Percentiles rank a stretch among this genome's conserved stretches.
Conservation (phyloP, 1,139 yeast genomes). For the Arxiozyma slooffiae region DNA sequence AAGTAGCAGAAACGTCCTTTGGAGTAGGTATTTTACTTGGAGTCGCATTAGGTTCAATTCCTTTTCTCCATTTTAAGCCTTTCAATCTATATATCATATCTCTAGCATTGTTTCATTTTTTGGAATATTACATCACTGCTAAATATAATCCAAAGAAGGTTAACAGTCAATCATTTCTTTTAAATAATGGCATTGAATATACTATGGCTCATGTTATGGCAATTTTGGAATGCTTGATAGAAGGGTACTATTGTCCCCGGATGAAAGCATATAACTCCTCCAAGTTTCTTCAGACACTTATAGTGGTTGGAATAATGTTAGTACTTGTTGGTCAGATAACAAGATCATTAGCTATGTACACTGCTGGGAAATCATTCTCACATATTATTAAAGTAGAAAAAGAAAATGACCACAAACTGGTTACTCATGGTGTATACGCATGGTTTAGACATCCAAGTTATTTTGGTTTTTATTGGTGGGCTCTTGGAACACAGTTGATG, state of each 20-base stretch:
- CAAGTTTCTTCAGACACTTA: conserved; percentile 11
- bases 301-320: conserved; percentile 39
- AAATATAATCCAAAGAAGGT: conserved; percentile 56
- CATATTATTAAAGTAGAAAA: conserved; percentile 59
- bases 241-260: conserved; percentile 33
- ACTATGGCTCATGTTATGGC: conserved; percentile 53
- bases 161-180: conserved; percentile 64
- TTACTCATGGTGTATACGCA: conserved; percentile 64
- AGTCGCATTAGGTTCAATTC: conserved; percentile 27
- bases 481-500: conserved; percentile 69
- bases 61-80: conserved; percentile 29
- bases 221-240: conserved; percentile 39
- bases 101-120: conserved; percentile 58
- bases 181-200: conserved; percentile 61
- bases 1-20: conserved; percentile 35
- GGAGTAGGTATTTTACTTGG: conserved; percentile 37
- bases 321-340: conserved; percentile 52
- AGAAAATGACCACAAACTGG: conserved; percentile 48
- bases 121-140: conserved; percentile 76
- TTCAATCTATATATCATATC: conserved; percentile 43
- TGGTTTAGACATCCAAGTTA: conserved; percentile 79
- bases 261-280: conserved; percentile 16
- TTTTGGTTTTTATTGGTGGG: conserved; percentile 90
- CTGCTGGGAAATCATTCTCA: conserved; percentile 81
- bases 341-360: conserved; percentile 72